phyloP scores from a whole-genome alignment of 2,329 filamentous ascomycete species.

The Colletotrichum tropicicola region DNA sequence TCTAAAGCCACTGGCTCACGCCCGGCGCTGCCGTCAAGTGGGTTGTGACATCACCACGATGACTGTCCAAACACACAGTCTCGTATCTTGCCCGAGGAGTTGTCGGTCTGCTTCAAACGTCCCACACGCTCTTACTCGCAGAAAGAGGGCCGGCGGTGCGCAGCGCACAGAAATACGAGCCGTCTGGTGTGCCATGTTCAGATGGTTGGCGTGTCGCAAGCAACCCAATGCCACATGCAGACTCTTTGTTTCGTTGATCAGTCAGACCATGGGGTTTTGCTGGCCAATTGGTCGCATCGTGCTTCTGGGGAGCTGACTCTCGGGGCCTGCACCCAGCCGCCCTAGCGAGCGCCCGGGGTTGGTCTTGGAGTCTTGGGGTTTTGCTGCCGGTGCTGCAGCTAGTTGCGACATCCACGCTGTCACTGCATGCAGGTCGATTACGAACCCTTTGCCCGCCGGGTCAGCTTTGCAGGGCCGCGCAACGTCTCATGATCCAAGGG shows the following conservation, averaged over 20 bases:
- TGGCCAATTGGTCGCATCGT: constrained; percentile 19
- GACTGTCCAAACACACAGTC: not conserved
- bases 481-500: constrained; percentile 11
- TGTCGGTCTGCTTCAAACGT: constrained; percentile 18
- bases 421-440: constrained; percentile 26
- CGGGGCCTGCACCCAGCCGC: constrained; percentile 22
- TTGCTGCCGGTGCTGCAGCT: constrained; percentile 12
- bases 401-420: constrained; percentile 26
- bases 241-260: constrained; percentile 20
- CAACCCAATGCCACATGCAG: constrained; percentile 1
- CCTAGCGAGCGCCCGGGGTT: constrained; percentile 8
- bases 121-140: constrained; percentile 9
- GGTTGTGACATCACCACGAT: constrained; percentile 25
- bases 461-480: constrained; percentile 17
- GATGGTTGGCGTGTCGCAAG: constrained; percentile 2
- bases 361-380: constrained; percentile 1
- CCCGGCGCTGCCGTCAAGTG: constrained; percentile 18
- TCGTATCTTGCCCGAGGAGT: constrained; percentile 15
- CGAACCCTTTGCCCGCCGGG: constrained; percentile 1
- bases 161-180: constrained; percentile 14
- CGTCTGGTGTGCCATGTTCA: not conserved
- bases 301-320: constrained; percentile 3
- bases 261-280: constrained; percentile 7
- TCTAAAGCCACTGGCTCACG: constrained; percentile 2
- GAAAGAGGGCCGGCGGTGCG: not conserved